Base-by-base conservation (phyloP, 139 green algal genomes). In the Picochlorum sp. region DNA sequence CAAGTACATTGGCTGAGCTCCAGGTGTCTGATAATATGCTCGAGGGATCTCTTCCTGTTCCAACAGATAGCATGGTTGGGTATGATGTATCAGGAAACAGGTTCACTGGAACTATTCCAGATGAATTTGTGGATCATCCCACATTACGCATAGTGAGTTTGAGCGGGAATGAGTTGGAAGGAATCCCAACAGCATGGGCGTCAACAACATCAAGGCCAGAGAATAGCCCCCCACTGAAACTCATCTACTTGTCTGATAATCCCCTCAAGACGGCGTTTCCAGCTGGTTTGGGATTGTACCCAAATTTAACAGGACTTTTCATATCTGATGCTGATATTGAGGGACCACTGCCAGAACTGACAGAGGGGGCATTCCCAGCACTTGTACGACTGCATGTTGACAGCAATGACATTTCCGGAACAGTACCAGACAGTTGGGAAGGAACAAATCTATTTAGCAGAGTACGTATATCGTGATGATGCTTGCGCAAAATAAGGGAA, bases 401-500 rank as follows among this genome's bases (percentile, higher is more conserved):
- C 20, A 59, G 15, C 13, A 65, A 65, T 52, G 20, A 65, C 15
- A 24, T 65, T 15, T 18, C 20, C 26, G 58, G 58, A 32, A 51
- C 21, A 32, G 23, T 65, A 28, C 58, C 58, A 15, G 23, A 65
- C 41, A 65, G 58, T 52, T 65, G 58, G 58, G 20, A 65, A 58
- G 57, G 13, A 3, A 50, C 20, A 21, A 45, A 51, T 59, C 15
- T 65, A 16, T 65, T 65, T 4, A 59, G 6, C 13, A 54, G n/a
- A 13, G 47, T 62, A 21, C 47, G 47, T 13, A 18, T 54, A 54
- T 26, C 13, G 10, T 20, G 18, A 8, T 9, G 6, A 34, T 20
- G 10, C 30, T 54, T 62, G 16, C 2, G 2, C 54, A 3, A 62
- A 10, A 4, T 6, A 45, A 44, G n/a, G 4, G 16, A 20, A 62